Evolutionary conservation across 108 stramenopile species (phyloP).

Genomic region (Skeletonema grethae): DNA sequence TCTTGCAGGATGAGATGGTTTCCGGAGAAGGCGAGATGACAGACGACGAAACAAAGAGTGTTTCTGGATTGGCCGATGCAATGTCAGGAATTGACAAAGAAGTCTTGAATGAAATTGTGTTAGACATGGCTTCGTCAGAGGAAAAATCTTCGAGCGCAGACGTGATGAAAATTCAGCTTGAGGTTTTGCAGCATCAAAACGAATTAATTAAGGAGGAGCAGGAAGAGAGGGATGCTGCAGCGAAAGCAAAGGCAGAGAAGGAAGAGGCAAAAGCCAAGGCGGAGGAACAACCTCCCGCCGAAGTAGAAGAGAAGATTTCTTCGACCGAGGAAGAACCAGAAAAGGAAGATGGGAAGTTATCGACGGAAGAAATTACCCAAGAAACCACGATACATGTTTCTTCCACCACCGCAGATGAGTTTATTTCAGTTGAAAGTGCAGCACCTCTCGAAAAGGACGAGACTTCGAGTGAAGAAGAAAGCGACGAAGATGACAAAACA

Average conservation of each 20-base stretch:
- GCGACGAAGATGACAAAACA: constrained; percentile 53
- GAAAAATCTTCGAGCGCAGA: constrained; percentile 74
- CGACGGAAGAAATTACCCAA: constrained; percentile 12
- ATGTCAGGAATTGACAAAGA: constrained; percentile 95
- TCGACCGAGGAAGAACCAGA: constrained; percentile 5
- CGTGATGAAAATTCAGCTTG: constrained; percentile 80
- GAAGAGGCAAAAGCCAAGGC: constrained; percentile 40
- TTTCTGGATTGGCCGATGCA: constrained; percentile 87
- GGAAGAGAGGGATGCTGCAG: constrained; percentile 63
- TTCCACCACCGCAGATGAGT: background rate
- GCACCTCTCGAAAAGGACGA: background rate
- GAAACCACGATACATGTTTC: background rate
- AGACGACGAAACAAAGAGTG: constrained; percentile 52
- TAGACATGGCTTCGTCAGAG: constrained; percentile 88
- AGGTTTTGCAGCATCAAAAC: constrained; percentile 80
- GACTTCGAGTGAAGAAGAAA: constrained; percentile 8
- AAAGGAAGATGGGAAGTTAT: constrained; percentile 36
- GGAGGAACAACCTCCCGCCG: constrained; percentile 25
- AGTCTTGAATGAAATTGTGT: constrained; percentile 94
- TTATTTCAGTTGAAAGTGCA: constrained; percentile 3
- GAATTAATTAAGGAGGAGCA: constrained; percentile 79
- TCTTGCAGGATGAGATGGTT: constrained; percentile 77
- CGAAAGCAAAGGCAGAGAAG: constrained; percentile 56
- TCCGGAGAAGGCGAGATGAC: constrained; percentile 15
- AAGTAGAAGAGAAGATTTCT: background rate